Base-by-base conservation (phyloP, 352 stramenopile genomes). In the Globisporangium canariense region DNA sequence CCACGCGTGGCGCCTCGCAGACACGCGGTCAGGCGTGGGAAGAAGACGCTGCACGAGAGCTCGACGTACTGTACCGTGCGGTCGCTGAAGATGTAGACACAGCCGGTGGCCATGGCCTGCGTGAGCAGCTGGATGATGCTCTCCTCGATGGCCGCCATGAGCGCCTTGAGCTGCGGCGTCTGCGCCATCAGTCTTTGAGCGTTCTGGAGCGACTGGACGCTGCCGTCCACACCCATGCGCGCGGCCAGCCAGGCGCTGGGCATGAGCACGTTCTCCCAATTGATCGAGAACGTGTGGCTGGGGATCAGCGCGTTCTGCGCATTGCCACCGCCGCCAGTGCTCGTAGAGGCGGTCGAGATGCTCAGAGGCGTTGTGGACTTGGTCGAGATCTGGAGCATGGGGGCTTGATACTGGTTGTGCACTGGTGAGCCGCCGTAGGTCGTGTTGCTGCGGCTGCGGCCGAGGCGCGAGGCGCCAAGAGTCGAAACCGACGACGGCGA, bases 221-320 rank as follows among this genome's bases (percentile, higher is more conserved):
- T 69, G 5, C n/a, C 57, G 2, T 55, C 58, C 36, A 83, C 65
- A 4, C 76, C 70, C n/a, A 88, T 62, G 28, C 76, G 57, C 10
- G 63, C 59, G 4, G 51, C 36, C 65, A 88, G 59, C 74, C 72
- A 88, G 43, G 69, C 32, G 57, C 71, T 68, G 2, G 78, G 78
- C 32, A 75, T 62, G 20, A 88, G 70, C 41, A 85, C 74, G 49
- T 88, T 76, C 45, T 88, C 76, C 78, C 76, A 88, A 62, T 76
- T 79, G 54, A 85, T 74, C 53, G 79, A 68, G 40, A 75, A 53
- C 53, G 70, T 66, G 43, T 81, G 66, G 41, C 47, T 45, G 38
- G 10, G 43, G 22, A 54, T 55, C 28, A 32, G 18, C 10, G 50
- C 28, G 16, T 40, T 38, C 28, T 56, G 50, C 7, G 50, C 8